Evolutionary conservation across 2,329 filamentous ascomycete species (phyloP), one percentile per base, ranked within the genome.

Genomic region (Fusarium pseudoanthophilum): DNA sequence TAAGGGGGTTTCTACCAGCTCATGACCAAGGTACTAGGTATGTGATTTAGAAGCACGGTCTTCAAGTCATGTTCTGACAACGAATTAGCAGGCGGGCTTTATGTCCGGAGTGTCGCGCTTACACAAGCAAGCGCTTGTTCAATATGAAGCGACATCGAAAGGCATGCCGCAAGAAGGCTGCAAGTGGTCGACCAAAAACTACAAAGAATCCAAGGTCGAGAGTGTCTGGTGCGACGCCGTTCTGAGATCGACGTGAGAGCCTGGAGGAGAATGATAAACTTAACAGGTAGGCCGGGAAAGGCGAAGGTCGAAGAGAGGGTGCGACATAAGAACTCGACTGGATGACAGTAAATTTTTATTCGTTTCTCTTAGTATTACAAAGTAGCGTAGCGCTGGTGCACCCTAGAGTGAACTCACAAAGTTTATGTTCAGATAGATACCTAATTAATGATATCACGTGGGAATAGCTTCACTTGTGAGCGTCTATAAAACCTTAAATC

Each of bases 171-270:
- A 36, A 36, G 13, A 52, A 21, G 6, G 3, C 13, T 8, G 0
- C 18, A 4, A 26, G 0, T 11, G 1, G 1, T 8, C 8, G 13
- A 15, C 0, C 16, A 15, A 36, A 21, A 21, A 16, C 0, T 2
- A 15, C 2, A 15, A 13, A 52, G 3, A 26, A 1, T 10, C 0
- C 1, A 51, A 14, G n/a, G 2, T 21, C 9, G 1, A 21, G 11
- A 36, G n/a, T 3, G 1, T 36, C 16, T 5, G 21, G 49, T 4
- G 1, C 2, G 9, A 15, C 2, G n/a, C 2, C 6, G 16, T 8
- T 8, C 3, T 4, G 6, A 36, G 13, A 8, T 5, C 2, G 8
- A 5, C 13, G 0, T 26, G 30, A 36, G 16, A 15, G 48, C 6
- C 30, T 26, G 3, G 9, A 21, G 18, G 11, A 1, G 0, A 21